These are phyloP conservation scores for Arachis hypogaea DNA, from an alignment of 306 rosid species.

Conservation along the genomic window DNA sequence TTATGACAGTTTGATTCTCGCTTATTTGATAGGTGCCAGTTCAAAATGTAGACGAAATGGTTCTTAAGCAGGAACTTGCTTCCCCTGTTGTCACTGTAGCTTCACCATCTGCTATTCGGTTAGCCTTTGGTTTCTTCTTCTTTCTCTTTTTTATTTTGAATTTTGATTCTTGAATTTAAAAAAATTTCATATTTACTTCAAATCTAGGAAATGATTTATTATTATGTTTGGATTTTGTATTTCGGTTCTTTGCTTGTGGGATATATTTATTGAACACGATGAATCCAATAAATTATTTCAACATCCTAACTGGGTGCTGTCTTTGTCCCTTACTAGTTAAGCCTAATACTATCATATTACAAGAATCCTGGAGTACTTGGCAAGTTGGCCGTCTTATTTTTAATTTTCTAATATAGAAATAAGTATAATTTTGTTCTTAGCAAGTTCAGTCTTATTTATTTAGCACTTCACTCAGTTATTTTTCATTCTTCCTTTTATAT, in stretches of 20 bases:
- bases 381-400: conserved; percentile 12
- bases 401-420: conserved; percentile 24
- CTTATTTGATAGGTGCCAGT: conserved; percentile 70
- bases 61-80: conserved; percentile 70
- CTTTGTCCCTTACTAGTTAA: conserved; percentile 27
- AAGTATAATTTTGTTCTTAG: conserved; percentile 9
- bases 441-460: conserved; percentile 20
- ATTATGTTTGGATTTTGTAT: conserved; percentile 7
- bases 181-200: conserved; percentile 14
- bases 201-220: conserved; percentile 13
- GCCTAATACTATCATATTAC: conserved; percentile 16
- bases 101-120: conserved; percentile 93
- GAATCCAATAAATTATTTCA: neutral
- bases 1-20: neutral
- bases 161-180: neutral
- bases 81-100: conserved; percentile 91
- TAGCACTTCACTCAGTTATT: neutral
- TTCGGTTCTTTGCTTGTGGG: conserved; percentile 1
- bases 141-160: neutral
- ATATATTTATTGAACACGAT: neutral
- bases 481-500: neutral
- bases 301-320: conserved; percentile 25
- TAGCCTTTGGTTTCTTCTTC: conserved; percentile 36
- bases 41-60: conserved; percentile 61
- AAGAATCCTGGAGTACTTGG: neutral